Percentiles rank a stretch among this genome's conserved stretches.
Conservation (phyloP, 495 filamentous ascomycete species). For the Tuber microsphaerosporum region DNA sequence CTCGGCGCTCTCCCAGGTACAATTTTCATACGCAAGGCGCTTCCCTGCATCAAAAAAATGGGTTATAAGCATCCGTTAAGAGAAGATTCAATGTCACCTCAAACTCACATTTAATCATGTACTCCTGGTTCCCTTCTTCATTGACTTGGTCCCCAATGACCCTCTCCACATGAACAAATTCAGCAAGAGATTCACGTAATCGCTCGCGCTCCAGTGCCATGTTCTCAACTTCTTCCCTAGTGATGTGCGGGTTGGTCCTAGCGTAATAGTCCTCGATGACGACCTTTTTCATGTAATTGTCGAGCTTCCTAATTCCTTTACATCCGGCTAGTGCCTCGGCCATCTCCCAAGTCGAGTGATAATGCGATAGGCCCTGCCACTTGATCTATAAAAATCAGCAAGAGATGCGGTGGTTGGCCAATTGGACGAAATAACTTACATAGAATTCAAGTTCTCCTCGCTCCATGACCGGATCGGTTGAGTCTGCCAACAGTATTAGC, state of each 20-base stretch:
- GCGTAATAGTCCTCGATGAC: conserved; percentile 51
- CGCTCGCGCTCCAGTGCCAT: conserved; percentile 83
- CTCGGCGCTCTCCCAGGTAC: conserved; percentile 83
- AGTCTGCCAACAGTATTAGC: conserved; percentile 42
- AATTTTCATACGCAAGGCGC: conserved; percentile 78
- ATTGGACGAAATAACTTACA: conserved; percentile 42
- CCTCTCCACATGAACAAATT: conserved; percentile 84
- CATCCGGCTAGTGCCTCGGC: conserved; percentile 59
- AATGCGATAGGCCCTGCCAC: conserved; percentile 91
- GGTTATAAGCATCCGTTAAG: conserved; percentile 11
- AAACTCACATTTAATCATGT: conserved; percentile 77
- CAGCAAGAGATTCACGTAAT: conserved; percentile 70
- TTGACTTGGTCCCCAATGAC: conserved; percentile 69
- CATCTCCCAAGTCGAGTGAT: conserved; percentile 90
- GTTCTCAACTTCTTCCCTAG: conserved; percentile 74
- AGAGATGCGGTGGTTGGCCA: background rate
- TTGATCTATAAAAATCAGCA: conserved; percentile 56
- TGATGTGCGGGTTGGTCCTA: conserved; percentile 29
- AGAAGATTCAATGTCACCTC: background rate
- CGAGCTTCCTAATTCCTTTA: conserved; percentile 73
- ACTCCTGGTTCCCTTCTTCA: conserved; percentile 67
- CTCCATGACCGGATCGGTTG: conserved; percentile 50
- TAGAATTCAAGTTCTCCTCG: conserved; percentile 86
- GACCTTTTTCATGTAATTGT: conserved; percentile 85
- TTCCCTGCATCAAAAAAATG: conserved; percentile 48